Percentiles rank a stretch among this genome's conserved stretches.
Conservation (phyloP, 2,329 filamentous ascomycete genomes). For the Penicillium sumatraense region DNA sequence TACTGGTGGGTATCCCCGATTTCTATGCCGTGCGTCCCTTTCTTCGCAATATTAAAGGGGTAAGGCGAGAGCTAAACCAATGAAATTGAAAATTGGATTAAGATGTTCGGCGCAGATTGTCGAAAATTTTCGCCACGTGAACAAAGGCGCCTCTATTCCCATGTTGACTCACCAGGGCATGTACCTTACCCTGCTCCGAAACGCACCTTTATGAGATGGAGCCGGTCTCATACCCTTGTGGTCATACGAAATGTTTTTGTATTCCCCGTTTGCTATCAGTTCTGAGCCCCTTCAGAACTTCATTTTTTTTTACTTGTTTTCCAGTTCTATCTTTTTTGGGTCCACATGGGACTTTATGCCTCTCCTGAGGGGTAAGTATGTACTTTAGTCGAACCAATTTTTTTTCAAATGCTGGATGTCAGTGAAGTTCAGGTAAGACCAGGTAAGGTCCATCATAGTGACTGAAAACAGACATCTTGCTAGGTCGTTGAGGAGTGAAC, state of each 20-base stretch:
- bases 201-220: constrained; percentile 9
- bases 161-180: constrained; percentile 2
- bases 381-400: constrained; percentile 42
- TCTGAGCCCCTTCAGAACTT: constrained; percentile 21
- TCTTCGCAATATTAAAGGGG: constrained; percentile 37
- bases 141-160: neutral
- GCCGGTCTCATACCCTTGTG: constrained; percentile 1
- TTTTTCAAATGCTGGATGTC: constrained; percentile 21
- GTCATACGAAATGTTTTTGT: constrained; percentile 22
- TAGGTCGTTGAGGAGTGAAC: constrained; percentile 12
- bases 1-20: constrained; percentile 52
- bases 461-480: constrained; percentile 28
- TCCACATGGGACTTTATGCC: constrained; percentile 26
- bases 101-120: constrained; percentile 4
- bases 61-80: constrained; percentile 33
- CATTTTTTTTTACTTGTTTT: constrained; percentile 29
- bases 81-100: constrained; percentile 35
- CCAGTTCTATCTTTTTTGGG: constrained; percentile 33
- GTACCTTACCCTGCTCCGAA: neutral
- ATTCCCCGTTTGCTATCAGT: constrained; percentile 32
- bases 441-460: constrained; percentile 44
- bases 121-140: neutral
- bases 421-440: constrained; percentile 45
- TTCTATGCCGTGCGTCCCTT: constrained; percentile 31
- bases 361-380: constrained; percentile 47